Evolutionary conservation across 495 filamentous ascomycete genomes (phyloP), one percentile per base, ranked within the genome.

Genomic region (Neurospora tetrasperma): DNA sequence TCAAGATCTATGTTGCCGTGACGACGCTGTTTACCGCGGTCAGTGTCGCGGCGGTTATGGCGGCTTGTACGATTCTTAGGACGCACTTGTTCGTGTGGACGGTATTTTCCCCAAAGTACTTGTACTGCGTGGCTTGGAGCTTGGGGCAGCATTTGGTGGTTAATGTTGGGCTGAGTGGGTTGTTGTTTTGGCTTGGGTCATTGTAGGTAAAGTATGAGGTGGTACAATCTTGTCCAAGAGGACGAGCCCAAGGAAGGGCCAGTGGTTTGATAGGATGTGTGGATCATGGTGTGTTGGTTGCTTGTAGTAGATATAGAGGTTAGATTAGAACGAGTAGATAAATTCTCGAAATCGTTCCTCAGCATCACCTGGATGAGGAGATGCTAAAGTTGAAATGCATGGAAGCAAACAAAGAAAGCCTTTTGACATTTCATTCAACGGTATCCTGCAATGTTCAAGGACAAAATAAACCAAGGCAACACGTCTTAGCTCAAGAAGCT

Each of bases 81-180:
- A 92, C 91, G 59, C 96, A 99, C 85, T 82, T 99, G 74, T 99
- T 99, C 82, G 93, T 99, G 71, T 99, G 96, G 96, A 98, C 94
- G 0, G 96, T 99, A 40, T 99, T 99, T 81, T 94, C 91, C 70
- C 96, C 96, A 5, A 99, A 98, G 81, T 99, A 93, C 82, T 81
- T 99, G 75, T 98, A 96, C 80, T 90, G 87, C 69, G 90, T 96
- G 82, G 94, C 90, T 23, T 99, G 96, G 96, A 89, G 87, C 75
- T 73, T 92, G 70, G 90, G 87, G n/a, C 90, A 91, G 80, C 94
- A 99, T 87, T 78, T 94, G 71, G 79, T 83, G 69, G 85, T 94
- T 54, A 93, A 93, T 80, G 73, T 91, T 23, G 84, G 82, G 10
- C 76, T 90, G 54, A 86, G 87, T 14, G 82, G 87, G 74, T 41